A percentile compares a stretch with the other conserved stretches of the same genome.
These are phyloP conservation scores for Nicotiana noctiflora DNA, from an alignment of 257 asterid genomes.

Conservation along the genomic window DNA sequence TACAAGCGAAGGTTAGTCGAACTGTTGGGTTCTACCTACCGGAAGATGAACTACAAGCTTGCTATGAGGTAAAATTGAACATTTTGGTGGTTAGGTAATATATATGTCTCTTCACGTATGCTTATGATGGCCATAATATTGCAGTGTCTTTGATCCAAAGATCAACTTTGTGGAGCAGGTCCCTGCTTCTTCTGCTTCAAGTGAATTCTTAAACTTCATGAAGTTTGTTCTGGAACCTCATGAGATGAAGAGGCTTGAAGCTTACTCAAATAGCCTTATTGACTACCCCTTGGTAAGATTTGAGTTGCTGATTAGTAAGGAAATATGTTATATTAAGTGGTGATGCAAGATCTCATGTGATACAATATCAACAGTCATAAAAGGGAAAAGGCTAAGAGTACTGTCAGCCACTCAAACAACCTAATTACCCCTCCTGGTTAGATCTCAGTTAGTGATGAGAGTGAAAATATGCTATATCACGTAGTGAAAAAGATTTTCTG, in stretches of 20 bases:
- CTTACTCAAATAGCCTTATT: conserved; percentile 62
- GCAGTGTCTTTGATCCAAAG: conserved; percentile 91
- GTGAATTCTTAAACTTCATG: conserved; percentile 34
- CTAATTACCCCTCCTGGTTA: background rate
- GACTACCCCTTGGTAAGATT: conserved; percentile 56
- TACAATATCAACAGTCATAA: background rate
- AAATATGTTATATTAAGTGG: background rate
- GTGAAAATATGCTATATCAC: background rate
- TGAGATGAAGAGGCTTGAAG: conserved; percentile 67
- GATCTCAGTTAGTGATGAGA: background rate
- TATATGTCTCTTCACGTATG: conserved; percentile 13
- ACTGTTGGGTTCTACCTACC: conserved; percentile 44
- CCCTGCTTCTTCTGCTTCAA: conserved; percentile 33
- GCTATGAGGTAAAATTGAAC: conserved; percentile 62
- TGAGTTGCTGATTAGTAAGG: background rate
- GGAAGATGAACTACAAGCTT: conserved; percentile 87
- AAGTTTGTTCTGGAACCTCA: conserved; percentile 40
- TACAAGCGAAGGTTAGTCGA: conserved; percentile 55
- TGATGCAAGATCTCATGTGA: background rate
- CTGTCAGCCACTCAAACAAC: background rate
- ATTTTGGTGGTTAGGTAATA: conserved; percentile 10
- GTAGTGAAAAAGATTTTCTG: background rate
- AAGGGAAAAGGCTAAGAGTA: background rate
- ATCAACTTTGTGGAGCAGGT: conserved; percentile 50
- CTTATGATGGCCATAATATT: conserved; percentile 22